These are phyloP conservation scores for Turritis glabra DNA, from an alignment of 345 rosid species.

Conservation along the genomic window DNA sequence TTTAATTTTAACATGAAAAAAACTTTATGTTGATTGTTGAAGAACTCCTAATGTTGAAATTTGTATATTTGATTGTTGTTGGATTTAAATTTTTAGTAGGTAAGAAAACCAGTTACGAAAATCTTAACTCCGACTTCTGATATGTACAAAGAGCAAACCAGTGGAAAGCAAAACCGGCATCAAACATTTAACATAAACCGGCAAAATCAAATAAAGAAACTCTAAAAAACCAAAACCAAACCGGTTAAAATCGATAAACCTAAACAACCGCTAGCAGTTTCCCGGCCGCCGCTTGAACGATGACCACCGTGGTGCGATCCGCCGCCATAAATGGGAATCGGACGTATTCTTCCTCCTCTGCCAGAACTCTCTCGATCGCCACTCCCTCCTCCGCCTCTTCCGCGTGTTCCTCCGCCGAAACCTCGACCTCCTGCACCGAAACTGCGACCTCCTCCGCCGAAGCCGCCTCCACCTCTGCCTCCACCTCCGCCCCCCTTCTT, in stretches of 20 bases:
- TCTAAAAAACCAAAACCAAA: conserved; percentile 19
- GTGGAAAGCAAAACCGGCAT: conserved; percentile 18
- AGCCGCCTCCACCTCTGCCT: neutral
- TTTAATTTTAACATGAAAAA: conserved; percentile 27
- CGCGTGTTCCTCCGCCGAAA: neutral
- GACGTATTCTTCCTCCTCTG: neutral
- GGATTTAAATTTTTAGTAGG: neutral
- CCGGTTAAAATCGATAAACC: conserved; percentile 22
- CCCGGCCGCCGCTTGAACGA: conserved; percentile 29
- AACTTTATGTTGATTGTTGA: conserved; percentile 31
- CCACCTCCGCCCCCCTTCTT: neutral
- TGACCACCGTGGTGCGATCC: conserved; percentile 22
- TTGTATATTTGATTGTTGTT: conserved; percentile 13
- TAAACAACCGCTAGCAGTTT: conserved; percentile 15
- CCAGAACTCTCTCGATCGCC: neutral
- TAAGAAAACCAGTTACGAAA: neutral
- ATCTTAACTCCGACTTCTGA: neutral
- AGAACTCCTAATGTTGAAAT: conserved; percentile 21
- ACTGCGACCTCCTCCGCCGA: neutral
- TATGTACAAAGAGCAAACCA: conserved; percentile 14
- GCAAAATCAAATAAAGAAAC: neutral
- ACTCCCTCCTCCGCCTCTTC: neutral
- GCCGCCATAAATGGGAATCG: conserved; percentile 20
- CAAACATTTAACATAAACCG: conserved; percentile 21
- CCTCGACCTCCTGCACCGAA: conserved; percentile 1